Evolutionary conservation across 805 yeast species (phyloP).

Genomic region (Monosporozyma yasuniensis): DNA sequence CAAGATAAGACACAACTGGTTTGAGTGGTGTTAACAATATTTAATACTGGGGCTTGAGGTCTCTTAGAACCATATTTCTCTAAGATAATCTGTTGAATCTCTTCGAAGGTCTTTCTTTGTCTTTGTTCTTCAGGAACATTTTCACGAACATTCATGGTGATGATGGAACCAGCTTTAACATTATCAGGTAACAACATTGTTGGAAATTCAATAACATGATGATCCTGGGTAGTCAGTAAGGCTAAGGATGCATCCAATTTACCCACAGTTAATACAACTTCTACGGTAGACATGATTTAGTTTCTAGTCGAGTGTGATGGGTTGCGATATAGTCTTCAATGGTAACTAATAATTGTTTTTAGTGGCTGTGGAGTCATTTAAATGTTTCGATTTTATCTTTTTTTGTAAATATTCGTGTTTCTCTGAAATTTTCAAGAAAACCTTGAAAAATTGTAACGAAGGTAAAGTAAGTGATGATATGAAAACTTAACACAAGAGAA

Average conservation of each 20-base stretch:
- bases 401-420: neutral
- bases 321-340: neutral
- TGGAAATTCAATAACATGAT: constrained; percentile 94
- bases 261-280: constrained; percentile 90
- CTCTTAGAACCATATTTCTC: constrained; percentile 60
- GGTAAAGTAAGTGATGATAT: neutral
- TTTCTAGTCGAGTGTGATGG: neutral
- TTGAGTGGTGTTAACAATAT: constrained; percentile 74
- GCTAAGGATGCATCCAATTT: constrained; percentile 94
- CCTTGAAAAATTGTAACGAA: neutral
- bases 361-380: neutral
- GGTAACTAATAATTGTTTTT: neutral
- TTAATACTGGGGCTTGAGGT: constrained; percentile 65
- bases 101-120: constrained; percentile 50
- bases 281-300: constrained; percentile 39
- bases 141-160: constrained; percentile 74
- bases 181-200: constrained; percentile 85
- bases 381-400: neutral
- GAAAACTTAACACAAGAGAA: too few relatives aligned
- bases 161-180: constrained; percentile 85
- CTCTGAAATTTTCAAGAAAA: neutral
- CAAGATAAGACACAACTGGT: constrained; percentile 92
- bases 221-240: constrained; percentile 78
- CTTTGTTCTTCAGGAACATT: constrained; percentile 56
- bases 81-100: constrained; percentile 65